A percentile compares a stretch with the other conserved stretches of the same genome.
Conservation (phyloP, 441 rosid genomes). For the Hura crepitans region DNA sequence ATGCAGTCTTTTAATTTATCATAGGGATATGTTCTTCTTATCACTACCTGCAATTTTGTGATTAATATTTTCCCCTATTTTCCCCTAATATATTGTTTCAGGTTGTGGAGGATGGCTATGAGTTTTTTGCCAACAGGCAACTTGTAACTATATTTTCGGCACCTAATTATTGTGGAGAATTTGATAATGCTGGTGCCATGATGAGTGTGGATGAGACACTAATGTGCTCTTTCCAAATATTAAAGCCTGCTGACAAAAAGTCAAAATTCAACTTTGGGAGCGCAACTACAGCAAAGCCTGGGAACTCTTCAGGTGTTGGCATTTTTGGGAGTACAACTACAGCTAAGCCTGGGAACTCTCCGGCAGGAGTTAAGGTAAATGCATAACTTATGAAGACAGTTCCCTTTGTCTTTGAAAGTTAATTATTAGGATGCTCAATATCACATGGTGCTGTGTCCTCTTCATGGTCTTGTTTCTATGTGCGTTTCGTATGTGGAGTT, state of each 20-base stretch:
- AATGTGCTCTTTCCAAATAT: constrained; percentile 71
- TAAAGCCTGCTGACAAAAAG: constrained; percentile 61
- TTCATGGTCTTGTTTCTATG: background rate
- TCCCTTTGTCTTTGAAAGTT: too few species aligned
- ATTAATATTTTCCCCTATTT: background rate
- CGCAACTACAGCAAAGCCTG: constrained; percentile 22
- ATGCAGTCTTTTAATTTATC: constrained; percentile 16
- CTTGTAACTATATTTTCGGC: constrained; percentile 74
- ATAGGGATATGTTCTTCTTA: background rate
- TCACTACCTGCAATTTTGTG: background rate
- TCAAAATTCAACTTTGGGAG: constrained; percentile 31
- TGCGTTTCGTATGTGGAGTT: background rate
- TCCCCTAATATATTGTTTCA: constrained; percentile 26
- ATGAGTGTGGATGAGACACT: constrained; percentile 72
- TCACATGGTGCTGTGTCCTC: background rate
- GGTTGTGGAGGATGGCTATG: constrained; percentile 86
- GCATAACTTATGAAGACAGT: background rate
- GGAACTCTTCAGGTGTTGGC: constrained; percentile 24
- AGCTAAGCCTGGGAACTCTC: constrained; percentile 45
- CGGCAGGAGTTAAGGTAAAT: constrained; percentile 52
- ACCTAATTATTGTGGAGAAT: constrained; percentile 71
- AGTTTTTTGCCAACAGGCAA: constrained; percentile 64
- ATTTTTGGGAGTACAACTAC: constrained; percentile 39
- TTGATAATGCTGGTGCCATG: constrained; percentile 80
- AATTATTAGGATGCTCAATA: background rate